These are phyloP conservation scores for Puccinia hordei DNA, from an alignment of 1,284 basidiomycete genomes.

Conservation along the genomic window DNA sequence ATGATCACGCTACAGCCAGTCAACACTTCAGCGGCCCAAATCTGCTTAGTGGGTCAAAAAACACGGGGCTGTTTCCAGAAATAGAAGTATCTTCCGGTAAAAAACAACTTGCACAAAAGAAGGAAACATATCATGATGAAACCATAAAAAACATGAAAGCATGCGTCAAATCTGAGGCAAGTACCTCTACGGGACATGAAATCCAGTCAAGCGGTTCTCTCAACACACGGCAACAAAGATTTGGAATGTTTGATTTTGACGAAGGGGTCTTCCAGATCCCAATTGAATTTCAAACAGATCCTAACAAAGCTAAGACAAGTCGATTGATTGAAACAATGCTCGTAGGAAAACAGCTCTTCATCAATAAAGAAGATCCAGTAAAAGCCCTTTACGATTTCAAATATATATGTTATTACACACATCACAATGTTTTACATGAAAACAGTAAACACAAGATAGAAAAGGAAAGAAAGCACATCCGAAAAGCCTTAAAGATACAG, in stretches of 20 bases:
- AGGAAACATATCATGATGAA: no score
- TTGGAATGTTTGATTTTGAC: constrained; percentile 4
- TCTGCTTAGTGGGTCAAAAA: neutral
- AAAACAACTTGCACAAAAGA: neutral
- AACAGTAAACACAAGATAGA: neutral
- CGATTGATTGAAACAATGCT: neutral
- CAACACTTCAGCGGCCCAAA: neutral
- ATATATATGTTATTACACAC: neutral
- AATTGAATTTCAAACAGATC: neutral
- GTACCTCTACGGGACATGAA: no score
- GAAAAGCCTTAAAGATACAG: neutral
- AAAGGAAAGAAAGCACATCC: neutral
- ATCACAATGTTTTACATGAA: neutral
- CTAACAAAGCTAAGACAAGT: neutral
- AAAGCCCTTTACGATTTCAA: neutral
- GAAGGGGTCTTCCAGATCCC: neutral
- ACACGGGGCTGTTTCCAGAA: neutral
- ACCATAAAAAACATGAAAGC: no score
- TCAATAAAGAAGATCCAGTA: neutral
- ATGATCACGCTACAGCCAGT: neutral
- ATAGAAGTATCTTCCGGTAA: neutral
- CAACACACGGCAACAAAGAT: neutral
- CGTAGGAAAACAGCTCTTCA: neutral
- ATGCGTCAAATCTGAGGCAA: no score
- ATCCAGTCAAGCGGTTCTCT: no score